Conservation (phyloP, 208 protist species). For the Wallacemonas sp. region DNA sequence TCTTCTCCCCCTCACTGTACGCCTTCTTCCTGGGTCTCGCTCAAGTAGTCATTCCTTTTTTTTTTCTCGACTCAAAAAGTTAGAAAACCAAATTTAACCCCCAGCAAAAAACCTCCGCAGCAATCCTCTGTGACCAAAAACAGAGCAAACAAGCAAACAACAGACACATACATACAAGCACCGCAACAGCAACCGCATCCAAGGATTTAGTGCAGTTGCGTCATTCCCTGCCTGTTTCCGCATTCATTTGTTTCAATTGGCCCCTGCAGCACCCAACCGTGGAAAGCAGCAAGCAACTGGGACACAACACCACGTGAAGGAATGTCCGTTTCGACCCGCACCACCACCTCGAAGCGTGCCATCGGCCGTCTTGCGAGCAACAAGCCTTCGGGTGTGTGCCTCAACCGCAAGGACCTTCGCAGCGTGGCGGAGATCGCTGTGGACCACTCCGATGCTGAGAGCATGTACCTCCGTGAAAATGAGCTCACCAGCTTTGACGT, state of each 20-base stretch:
- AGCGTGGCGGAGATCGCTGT: constrained; percentile 76
- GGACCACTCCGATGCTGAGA: constrained; percentile 84
- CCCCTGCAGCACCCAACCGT: neutral
- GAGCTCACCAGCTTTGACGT: constrained; percentile 87
- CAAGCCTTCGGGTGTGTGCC: constrained; percentile 68
- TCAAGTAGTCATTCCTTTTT: constrained; percentile 11
- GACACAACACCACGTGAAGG: neutral
- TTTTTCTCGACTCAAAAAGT: neutral
- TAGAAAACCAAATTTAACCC: neutral
- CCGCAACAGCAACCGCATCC: neutral
- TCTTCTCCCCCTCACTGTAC: too few relatives aligned
- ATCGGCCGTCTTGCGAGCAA: constrained; percentile 50
- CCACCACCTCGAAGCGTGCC: constrained; percentile 36
- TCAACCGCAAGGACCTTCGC: constrained; percentile 88
- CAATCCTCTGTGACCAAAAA: too few relatives aligned
- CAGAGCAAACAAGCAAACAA: constrained; percentile 1
- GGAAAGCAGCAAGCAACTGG: too few relatives aligned
- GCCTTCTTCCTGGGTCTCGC: too few relatives aligned
- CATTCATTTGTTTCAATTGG: constrained; percentile 20
- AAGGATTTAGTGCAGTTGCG: neutral
- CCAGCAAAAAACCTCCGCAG: neutral
- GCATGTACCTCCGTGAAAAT: constrained; percentile 93
- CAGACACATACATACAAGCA: constrained; percentile 7
- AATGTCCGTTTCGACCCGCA: constrained; percentile 18
- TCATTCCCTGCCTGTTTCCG: neutral